Percentiles rank a stretch among this genome's conserved stretches.
These are phyloP conservation scores for Choiromyces venosus DNA, from an alignment of 495 filamentous ascomycete species.

Conservation along the genomic window DNA sequence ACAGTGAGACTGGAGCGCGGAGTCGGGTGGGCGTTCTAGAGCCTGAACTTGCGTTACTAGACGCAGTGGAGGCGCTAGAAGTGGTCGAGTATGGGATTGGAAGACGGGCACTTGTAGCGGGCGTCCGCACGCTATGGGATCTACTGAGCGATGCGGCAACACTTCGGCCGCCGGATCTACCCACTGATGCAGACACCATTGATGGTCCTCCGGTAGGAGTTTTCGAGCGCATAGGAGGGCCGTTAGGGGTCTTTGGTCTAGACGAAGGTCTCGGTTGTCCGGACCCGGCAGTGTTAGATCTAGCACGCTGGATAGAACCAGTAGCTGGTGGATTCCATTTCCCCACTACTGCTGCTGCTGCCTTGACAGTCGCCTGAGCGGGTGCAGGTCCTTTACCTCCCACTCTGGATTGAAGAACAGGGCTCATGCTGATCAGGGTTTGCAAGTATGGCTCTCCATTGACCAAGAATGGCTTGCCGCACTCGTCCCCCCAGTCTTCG, in stretches of 20 bases:
- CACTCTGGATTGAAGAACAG: constrained; percentile 18
- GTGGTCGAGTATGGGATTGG: neutral
- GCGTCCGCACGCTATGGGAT: constrained; percentile 22
- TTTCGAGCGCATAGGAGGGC: constrained; percentile 29
- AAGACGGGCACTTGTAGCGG: constrained; percentile 1
- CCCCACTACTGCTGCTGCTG: too few relatives aligned
- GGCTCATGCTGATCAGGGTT: constrained; percentile 73
- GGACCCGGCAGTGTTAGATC: constrained; percentile 13
- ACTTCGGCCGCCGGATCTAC: constrained; percentile 21
- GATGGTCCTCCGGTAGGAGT: constrained; percentile 30
- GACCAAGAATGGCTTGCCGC: constrained; percentile 84
- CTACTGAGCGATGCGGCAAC: constrained; percentile 18
- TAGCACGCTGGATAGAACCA: constrained; percentile 14
- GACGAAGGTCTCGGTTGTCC: constrained; percentile 11
- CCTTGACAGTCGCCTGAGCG: constrained; percentile 22
- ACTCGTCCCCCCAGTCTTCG: constrained; percentile 89
- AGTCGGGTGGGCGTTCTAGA: neutral
- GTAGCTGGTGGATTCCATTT: constrained; percentile 7
- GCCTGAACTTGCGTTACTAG: neutral
- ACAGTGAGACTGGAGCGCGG: neutral
- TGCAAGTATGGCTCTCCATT: constrained; percentile 89
- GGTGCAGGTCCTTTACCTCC: constrained; percentile 8
- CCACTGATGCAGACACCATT: constrained; percentile 14
- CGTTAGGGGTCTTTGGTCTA: constrained; percentile 36
- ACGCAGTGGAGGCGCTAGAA: neutral